phyloP scores from a whole-genome alignment of 306 rosid genomes.

The Trichosanthes truncata region DNA sequence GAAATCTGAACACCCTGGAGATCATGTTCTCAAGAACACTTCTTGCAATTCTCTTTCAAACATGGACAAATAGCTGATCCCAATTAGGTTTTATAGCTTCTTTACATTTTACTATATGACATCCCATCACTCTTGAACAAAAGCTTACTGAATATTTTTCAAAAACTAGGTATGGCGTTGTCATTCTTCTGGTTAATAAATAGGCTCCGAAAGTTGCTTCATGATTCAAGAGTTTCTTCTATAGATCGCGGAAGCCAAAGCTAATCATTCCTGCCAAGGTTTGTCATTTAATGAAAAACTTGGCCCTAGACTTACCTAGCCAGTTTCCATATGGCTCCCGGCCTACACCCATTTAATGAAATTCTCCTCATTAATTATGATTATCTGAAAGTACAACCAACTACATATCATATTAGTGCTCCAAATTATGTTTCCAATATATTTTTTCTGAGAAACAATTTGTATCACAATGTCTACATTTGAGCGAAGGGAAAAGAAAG shows the following conservation, averaged over 20 bases:
- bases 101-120: background rate
- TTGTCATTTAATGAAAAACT: background rate
- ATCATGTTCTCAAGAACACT: background rate
- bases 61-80: background rate
- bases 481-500: background rate
- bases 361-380: slow-evolving; percentile 3
- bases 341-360: slow-evolving; percentile 3
- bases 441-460: background rate
- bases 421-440: background rate
- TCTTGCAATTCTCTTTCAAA: background rate
- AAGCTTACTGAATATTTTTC: background rate
- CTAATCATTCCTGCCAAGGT: background rate
- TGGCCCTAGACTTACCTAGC: background rate
- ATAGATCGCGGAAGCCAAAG: background rate
- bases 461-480: background rate
- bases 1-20: background rate
- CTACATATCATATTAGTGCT: slow-evolving; percentile 2
- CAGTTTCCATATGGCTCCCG: background rate
- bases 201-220: background rate
- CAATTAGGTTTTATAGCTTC: background rate
- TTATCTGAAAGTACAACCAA: slow-evolving; percentile 5
- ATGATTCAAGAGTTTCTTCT: background rate
- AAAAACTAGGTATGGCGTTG: background rate
- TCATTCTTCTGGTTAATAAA: background rate
- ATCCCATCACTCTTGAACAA: background rate